Evolutionary conservation across 2,329 filamentous ascomycete species (phyloP).

Genomic region (Pyrenophora tritici-repentis): DNA sequence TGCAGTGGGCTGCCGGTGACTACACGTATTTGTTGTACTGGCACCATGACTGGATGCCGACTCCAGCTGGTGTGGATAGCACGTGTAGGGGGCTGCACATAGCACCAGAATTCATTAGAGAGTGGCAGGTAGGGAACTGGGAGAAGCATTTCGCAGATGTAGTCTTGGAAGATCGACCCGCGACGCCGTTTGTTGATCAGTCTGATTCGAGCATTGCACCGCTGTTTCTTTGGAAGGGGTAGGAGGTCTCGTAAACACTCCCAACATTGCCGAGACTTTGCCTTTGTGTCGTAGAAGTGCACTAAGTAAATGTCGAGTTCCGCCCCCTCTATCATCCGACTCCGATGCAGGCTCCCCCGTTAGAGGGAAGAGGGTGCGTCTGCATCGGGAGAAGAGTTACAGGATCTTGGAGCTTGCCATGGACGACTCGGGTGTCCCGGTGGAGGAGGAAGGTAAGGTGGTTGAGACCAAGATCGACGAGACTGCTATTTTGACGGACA

Average conservation of each 20-base stretch:
- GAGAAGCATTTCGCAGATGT: background rate
- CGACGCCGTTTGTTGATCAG: background rate
- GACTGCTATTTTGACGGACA: background rate
- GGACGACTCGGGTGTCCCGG: background rate
- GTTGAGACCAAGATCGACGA: background rate
- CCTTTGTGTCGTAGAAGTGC: background rate
- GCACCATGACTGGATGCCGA: background rate
- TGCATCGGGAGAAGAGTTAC: background rate
- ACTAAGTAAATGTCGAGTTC: background rate
- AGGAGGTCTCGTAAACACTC: too few species aligned
- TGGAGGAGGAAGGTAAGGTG: background rate
- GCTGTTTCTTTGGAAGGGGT: too few species aligned
- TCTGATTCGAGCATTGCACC: too few species aligned
- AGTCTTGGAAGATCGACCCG: background rate
- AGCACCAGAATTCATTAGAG: background rate
- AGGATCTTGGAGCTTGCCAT: background rate
- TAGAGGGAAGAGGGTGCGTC: background rate
- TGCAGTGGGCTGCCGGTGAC: constrained; percentile 1
- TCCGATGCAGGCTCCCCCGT: background rate
- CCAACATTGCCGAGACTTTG: too few species aligned
- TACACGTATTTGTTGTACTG: constrained; percentile 1
- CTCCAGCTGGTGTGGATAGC: background rate
- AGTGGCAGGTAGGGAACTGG: background rate
- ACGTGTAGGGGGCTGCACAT: background rate
- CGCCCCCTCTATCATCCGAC: too few species aligned